Evolutionary conservation across 2,329 filamentous ascomycete genomes (phyloP).

Genomic region (Aspergillus novofumigatus): DNA sequence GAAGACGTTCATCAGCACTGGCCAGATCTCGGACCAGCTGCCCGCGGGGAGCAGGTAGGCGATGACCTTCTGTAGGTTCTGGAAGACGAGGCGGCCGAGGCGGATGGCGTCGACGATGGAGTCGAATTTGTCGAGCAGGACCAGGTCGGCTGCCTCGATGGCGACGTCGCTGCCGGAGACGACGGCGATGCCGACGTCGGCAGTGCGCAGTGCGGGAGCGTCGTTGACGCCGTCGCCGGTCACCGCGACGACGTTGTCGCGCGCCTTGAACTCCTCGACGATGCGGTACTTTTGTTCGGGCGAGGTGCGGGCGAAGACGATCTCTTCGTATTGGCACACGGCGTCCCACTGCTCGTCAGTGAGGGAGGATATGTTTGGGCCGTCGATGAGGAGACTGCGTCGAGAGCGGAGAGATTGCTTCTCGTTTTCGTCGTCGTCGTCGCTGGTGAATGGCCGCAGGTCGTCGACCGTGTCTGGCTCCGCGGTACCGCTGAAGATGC

Average conservation of each 20-base stretch:
- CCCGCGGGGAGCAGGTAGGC: constrained; percentile 49
- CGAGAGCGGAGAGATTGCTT: constrained; percentile 23
- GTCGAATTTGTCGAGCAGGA: constrained; percentile 33
- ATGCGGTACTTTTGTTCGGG: constrained; percentile 44
- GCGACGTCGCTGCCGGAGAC: constrained; percentile 39
- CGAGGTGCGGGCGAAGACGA: constrained; percentile 42
- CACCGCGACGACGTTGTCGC: constrained; percentile 40
- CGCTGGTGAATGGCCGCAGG: constrained; percentile 37
- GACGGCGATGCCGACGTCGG: constrained; percentile 33
- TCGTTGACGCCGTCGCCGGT: constrained; percentile 37
- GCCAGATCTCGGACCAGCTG: constrained; percentile 56
- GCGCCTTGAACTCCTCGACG: constrained; percentile 37
- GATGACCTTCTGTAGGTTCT: constrained; percentile 37
- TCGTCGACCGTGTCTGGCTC: constrained; percentile 54
- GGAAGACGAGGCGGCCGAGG: constrained; percentile 32
- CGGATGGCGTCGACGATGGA: constrained; percentile 32
- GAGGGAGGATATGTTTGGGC: constrained; percentile 61
- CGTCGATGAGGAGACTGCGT: constrained; percentile 60
- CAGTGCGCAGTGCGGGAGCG: constrained; percentile 30
- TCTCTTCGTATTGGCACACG: constrained; percentile 54
- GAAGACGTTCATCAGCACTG: constrained; percentile 54
- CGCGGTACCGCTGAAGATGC: constrained; percentile 39
- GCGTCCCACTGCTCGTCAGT: constrained; percentile 66
- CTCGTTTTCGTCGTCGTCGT: constrained; percentile 9
- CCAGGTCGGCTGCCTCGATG: constrained; percentile 38